A percentile compares a stretch with the other conserved stretches of the same genome.
Conservation (phyloP, 208 protist genomes). For the Porcisia hertigi region DNA sequence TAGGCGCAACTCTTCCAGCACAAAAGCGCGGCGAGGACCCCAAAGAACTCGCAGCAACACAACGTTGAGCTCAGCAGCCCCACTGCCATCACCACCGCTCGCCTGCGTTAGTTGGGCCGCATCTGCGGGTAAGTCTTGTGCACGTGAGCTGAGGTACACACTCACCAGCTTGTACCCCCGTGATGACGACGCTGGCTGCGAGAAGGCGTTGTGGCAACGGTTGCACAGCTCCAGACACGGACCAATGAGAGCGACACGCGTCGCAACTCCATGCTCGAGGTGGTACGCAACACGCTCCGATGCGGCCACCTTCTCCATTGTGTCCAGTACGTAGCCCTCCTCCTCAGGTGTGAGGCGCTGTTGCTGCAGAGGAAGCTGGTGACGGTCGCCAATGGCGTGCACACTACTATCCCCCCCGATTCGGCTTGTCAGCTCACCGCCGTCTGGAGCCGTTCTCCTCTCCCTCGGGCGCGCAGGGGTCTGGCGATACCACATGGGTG, state of each 20-base stretch:
- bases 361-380: background rate
- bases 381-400: background rate
- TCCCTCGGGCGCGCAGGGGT: background rate
- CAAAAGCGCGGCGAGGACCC: conserved; percentile 32
- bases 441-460: background rate
- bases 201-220: conserved; percentile 44
- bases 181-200: background rate
- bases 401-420: background rate
- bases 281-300: conserved; percentile 30
- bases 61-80: conserved; percentile 40
- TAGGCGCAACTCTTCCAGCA: conserved; percentile 39
- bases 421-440: background rate
- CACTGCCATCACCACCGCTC: background rate
- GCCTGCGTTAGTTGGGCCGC: background rate
- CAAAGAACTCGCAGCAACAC: conserved; percentile 42
- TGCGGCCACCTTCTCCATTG: conserved; percentile 8
- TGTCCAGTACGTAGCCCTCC: conserved; percentile 10
- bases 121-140: conserved; percentile 19
- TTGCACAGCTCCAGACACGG: conserved; percentile 68
- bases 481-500: conserved; percentile 20
- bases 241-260: conserved; percentile 45
- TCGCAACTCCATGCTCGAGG: conserved; percentile 49
- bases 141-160: conserved; percentile 47
- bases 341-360: conserved; percentile 16
- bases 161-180: conserved; percentile 26